Evolutionary conservation across 495 filamentous ascomycete genomes (phyloP).

Genomic region (Aspergillus sparsus): DNA sequence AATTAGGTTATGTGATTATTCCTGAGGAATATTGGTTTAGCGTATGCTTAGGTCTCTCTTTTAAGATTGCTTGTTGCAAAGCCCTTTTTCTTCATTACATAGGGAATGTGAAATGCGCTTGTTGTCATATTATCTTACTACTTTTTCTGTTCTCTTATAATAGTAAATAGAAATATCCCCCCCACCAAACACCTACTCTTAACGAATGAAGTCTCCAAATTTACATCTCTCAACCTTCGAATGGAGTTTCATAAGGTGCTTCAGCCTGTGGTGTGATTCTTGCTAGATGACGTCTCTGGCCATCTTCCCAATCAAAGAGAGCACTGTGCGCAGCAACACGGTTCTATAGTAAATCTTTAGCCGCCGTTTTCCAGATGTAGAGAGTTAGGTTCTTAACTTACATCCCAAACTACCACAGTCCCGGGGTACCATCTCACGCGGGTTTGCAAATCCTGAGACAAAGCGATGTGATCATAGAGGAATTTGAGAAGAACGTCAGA

Average conservation of each 20-base stretch:
- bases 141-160: not conserved
- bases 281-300: conserved; percentile 76
- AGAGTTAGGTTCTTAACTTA: conserved; percentile 29
- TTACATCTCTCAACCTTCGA: conserved; percentile 51
- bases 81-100: too few relatives aligned
- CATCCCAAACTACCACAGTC: conserved; percentile 66
- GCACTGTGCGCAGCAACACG: conserved; percentile 76
- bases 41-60: too few relatives aligned
- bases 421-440: conserved; percentile 59
- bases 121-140: not conserved
- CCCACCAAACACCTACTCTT: too few relatives aligned
- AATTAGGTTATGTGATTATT: too few relatives aligned
- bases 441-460: conserved; percentile 58
- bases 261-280: conserved; percentile 86
- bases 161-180: not conserved
- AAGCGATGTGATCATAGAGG: conserved; percentile 63
- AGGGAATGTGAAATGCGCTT: too few relatives aligned
- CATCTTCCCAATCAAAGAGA: conserved; percentile 78
- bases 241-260: conserved; percentile 62
- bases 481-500: conserved; percentile 65
- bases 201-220: not conserved
- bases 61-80: too few relatives aligned
- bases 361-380: not conserved
- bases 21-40: too few relatives aligned
- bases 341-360: conserved; percentile 48